Evolutionary conservation across 495 filamentous ascomycete species (phyloP), one percentile per base, ranked within the genome.

Genomic region (Tuber borchii): DNA sequence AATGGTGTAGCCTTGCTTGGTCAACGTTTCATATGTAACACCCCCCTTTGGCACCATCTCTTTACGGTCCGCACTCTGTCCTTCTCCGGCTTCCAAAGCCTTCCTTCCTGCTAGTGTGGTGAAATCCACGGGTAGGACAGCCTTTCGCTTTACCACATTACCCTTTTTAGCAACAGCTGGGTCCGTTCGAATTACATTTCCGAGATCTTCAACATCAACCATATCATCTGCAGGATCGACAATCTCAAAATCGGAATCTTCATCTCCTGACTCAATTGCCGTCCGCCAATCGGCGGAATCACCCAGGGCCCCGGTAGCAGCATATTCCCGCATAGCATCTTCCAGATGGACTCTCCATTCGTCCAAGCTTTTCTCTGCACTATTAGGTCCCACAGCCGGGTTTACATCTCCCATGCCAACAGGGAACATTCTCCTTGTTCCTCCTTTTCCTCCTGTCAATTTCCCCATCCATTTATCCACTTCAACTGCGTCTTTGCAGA

Each of bases 391-490:
- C 10, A 75, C 75, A 20, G 75, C 90, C 31, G 86, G 88, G 84
- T 93, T 97, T 69, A 92, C 88, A 85, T 97, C 93, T 1, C 91
- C 93, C 86, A 94, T 90, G 2, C 95, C 95, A 3, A 98, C 84
- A 2, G 95, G 95, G 79, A 90, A 97, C 0, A 93, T 91, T 72
- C 91, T 84, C n/a, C 82, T 75, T 19, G 75, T 83, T 17, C 82
- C 89, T 74, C 87, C 85, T 83, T 92, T 95, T 77, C 89, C 87
- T 4, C 89, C 91, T 0, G 93, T 97, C 74, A 98, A 86, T 80
- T 91, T 95, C 46, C 95, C 94, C 90, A 98, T 91, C 95, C 95
- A 98, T 81, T 90, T 94, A 80, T 98, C 95, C 1, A 95, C 86
- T 73, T 95, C 90, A 80, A 90, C 90, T 0, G 94, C 95, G 82